Evolutionary conservation across 1,284 basidiomycete species (phyloP).

Genomic region (Uromyces viciae-fabae): DNA sequence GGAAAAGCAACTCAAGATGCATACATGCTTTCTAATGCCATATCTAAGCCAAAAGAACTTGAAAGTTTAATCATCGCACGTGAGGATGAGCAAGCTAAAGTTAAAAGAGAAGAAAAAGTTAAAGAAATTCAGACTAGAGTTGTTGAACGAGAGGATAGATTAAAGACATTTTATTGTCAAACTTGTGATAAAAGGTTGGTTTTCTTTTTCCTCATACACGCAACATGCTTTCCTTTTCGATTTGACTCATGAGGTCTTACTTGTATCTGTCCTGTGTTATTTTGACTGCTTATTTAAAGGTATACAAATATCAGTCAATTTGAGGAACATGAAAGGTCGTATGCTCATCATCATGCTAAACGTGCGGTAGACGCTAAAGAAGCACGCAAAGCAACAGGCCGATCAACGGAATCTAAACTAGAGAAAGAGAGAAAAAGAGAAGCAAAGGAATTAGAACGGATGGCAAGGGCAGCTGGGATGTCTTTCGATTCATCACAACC

Average conservation of each 20-base stretch:
- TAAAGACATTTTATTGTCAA: constrained; percentile 40
- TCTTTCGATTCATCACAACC: constrained; percentile 10
- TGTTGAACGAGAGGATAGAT: constrained; percentile 35
- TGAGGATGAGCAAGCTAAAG: constrained; percentile 28
- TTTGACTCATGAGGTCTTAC: neutral
- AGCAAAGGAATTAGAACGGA: constrained; percentile 37
- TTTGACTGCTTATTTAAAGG: neutral
- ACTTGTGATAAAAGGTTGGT: constrained; percentile 44
- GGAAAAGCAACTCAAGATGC: constrained; percentile 44
- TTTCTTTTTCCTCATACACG: neutral
- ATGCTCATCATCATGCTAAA: constrained; percentile 43
- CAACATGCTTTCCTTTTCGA: neutral
- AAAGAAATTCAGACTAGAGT: constrained; percentile 33
- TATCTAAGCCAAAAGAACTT: constrained; percentile 43
- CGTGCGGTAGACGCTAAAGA: constrained; percentile 41
- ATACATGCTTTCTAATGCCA: constrained; percentile 35
- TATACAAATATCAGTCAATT: constrained; percentile 44
- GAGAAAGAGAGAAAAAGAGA: constrained; percentile 43
- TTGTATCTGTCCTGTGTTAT: neutral
- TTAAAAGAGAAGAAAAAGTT: constrained; percentile 39
- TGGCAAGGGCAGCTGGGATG: constrained; percentile 37
- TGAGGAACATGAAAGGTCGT: constrained; percentile 46
- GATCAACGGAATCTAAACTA: constrained; percentile 20
- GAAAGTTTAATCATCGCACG: constrained; percentile 34
- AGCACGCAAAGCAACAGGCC: constrained; percentile 5